Conservation (phyloP, 805 yeast genomes). For the Lipomyces sp. region DNA sequence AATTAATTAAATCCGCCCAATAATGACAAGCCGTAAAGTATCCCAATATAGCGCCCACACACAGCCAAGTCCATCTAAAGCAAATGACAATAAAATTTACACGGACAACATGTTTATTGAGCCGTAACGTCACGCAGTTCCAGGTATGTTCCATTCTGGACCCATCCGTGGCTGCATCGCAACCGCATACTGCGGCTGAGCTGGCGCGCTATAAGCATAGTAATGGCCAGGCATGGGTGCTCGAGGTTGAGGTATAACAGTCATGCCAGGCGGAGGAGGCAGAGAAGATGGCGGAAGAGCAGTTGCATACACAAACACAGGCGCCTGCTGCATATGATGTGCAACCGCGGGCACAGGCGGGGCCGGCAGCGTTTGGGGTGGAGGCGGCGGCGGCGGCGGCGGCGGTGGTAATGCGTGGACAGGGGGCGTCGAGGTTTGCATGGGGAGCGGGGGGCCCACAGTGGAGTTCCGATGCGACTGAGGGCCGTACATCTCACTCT, state of each 20-base stretch:
- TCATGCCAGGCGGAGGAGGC: neutral
- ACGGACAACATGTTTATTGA: neutral
- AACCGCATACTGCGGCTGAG: neutral
- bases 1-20: no score
- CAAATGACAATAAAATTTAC: no score
- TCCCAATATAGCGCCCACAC: no score
- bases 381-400: constrained; percentile 1
- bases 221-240: neutral
- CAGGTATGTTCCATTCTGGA: constrained; percentile 1
- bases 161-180: neutral
- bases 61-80: no score
- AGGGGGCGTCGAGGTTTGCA: neutral
- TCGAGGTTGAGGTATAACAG: neutral
- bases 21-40: no score
- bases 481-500: constrained; percentile 9
- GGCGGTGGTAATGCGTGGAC: neutral
- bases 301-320: neutral
- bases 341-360: neutral
- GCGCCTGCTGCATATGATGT: neutral
- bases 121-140: neutral
- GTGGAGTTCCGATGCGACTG: neutral
- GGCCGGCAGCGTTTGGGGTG: neutral
- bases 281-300: neutral
- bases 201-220: neutral
- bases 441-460: neutral